Evolutionary conservation across 1,139 yeast species (phyloP).

Genomic region (Debaryomyces nepalensis): DNA sequence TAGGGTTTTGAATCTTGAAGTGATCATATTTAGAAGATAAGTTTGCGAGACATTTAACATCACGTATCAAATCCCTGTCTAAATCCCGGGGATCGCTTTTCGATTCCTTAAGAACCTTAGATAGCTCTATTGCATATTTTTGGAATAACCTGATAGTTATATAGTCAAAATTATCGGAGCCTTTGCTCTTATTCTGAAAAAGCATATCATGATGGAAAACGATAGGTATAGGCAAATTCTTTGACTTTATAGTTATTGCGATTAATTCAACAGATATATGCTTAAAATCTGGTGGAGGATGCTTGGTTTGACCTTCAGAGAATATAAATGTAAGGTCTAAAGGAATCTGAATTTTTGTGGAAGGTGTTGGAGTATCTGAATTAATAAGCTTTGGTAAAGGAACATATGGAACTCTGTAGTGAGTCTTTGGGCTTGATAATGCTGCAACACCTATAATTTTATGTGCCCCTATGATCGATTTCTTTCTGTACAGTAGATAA

Average conservation of each 20-base stretch:
- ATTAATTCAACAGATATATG: constrained; percentile 37
- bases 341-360: constrained; percentile 30
- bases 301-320: constrained; percentile 24
- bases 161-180: constrained; percentile 37
- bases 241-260: constrained; percentile 38
- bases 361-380: constrained; percentile 15
- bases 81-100: constrained; percentile 31
- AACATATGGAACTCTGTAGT: constrained; percentile 30
- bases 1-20: constrained; percentile 24
- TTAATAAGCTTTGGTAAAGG: constrained; percentile 20
- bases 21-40: constrained; percentile 32
- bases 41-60: constrained; percentile 41
- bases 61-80: constrained; percentile 31
- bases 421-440: constrained; percentile 36
- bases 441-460: constrained; percentile 40
- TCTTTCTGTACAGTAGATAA: constrained; percentile 37
- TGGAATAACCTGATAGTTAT: constrained; percentile 38
- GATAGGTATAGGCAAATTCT: constrained; percentile 40
- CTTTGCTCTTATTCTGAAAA: constrained; percentile 37
- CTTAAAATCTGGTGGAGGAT: constrained; percentile 34
- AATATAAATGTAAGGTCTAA: constrained; percentile 31
- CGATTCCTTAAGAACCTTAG: constrained; percentile 30
- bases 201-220: constrained; percentile 43
- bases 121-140: constrained; percentile 36
- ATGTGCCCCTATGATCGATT: constrained; percentile 35